Percentiles rank a stretch among this genome's conserved stretches.
Conservation (phyloP, 2,329 filamentous ascomycete genomes). For the Cercospora sp. region DNA sequence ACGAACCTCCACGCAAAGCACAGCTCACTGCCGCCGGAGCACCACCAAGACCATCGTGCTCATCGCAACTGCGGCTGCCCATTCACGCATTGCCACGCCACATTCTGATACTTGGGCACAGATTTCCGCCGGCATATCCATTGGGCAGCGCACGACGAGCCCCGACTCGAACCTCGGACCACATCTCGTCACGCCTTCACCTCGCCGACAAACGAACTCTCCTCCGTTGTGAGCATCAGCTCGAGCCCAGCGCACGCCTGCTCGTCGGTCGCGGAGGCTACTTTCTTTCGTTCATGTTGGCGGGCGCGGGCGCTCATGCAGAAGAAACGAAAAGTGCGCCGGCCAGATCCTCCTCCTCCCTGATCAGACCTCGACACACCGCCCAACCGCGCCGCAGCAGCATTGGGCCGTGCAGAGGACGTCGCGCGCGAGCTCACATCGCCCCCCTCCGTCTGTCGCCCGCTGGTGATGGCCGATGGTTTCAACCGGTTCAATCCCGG, state of each 20-base stretch:
- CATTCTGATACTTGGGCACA: neutral
- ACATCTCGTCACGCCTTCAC: conserved; percentile 7
- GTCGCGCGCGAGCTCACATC: conserved; percentile 19
- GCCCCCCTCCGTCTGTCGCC: conserved; percentile 23
- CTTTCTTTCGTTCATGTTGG: conserved; percentile 38
- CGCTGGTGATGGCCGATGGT: conserved; percentile 68
- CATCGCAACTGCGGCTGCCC: neutral
- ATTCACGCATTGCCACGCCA: conserved; percentile 8
- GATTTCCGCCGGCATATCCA: conserved; percentile 13
- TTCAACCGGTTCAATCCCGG: conserved; percentile 63
- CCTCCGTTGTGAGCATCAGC: neutral
- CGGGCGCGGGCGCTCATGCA: conserved; percentile 47
- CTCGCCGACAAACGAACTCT: conserved; percentile 1
- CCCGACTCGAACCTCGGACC: conserved; percentile 5
- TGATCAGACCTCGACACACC: conserved; percentile 35
- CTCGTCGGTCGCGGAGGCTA: conserved; percentile 9
- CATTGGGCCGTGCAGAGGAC: conserved; percentile 16
- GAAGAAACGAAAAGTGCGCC: conserved; percentile 50
- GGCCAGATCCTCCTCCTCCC: conserved; percentile 47
- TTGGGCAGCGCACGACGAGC: conserved; percentile 11
- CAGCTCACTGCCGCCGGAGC: neutral
- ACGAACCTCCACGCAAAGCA: conserved; percentile 1
- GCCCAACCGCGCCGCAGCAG: conserved; percentile 26
- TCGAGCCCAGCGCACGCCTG: neutral
- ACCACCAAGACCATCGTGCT: neutral